Base-by-base conservation (phyloP, 139 green algal genomes). In the Mychonastes homosphaera region DNA sequence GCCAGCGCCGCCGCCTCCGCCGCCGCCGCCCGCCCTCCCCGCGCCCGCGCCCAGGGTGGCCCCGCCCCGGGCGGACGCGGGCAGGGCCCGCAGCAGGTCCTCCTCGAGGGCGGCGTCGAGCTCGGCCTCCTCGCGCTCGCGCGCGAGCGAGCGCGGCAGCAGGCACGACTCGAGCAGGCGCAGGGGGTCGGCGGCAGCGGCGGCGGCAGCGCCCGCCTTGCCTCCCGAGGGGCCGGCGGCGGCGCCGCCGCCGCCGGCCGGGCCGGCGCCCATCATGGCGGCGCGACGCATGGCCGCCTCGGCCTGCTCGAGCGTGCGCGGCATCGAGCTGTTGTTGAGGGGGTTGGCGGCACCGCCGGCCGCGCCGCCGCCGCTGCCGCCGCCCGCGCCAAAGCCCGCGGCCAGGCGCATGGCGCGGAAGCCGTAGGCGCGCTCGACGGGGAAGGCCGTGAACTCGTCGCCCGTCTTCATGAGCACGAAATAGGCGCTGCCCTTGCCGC, bases 391-490 rank as follows among this genome's bases (percentile, higher is more conserved):
- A 15, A 48, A 5, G 7, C 19, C 6, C 19, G 8, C 41, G 23
- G 19, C 23, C 41, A 48, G 41, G 19, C 23, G 19, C 8, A 48
- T n/a, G 41, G 41, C 19, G 19, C 24, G 23, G 41, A 48, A 48
- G 10, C 41, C 41, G 10, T 48, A 48, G 41, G 24, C 41, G 6
- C 24, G 41, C 8, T 48, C 41, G 19, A 48, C 41, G 6, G 41
- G 41, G 19, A 48, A n/a, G 19, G 41, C 41, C 6, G 41, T 48
- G 10, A 48, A 48, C 19, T 48, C 41, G 7, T 8, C 10, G 7
- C 41, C 40, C 36, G 41, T 34, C 58, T 65, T 65, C 36, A 51
- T 58, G 6, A 65, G 48, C 19, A 65, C 58, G 34, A 65, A 65
- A 36, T 65, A 65, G 36, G 48, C 58, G 48, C 36, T 45, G 26